Evolutionary conservation across 2,329 filamentous ascomycete species (phyloP), one percentile per base, ranked within the genome.

Genomic region (Hymenoscyphus occultus): DNA sequence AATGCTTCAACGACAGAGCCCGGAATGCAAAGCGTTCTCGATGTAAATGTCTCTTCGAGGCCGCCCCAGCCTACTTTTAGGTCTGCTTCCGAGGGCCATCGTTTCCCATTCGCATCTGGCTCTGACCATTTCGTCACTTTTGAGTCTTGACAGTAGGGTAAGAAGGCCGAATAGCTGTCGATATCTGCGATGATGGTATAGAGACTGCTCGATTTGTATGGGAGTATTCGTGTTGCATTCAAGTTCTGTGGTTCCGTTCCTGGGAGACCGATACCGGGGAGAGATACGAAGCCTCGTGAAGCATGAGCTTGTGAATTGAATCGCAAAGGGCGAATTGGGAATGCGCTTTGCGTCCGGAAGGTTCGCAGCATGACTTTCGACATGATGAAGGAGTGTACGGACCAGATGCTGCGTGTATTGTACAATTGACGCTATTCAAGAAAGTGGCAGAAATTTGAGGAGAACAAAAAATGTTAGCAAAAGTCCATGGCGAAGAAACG

Each of bases 121-220:
- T 76, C 62, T 6, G 91, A 89, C 84, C 90, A 92, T 65, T 83
- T 82, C 1, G 92, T 97, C 51, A 98, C 92, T 67, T 82, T 84
- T 45, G 91, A 93, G 57, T 82, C 82, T 56, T 86, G 84, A 79
- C 94, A 96, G 84, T 96, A 97, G 12, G 95, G 95, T n/a, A 99
- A 86, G 82, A 98, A 99, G 70, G 82, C 77, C 45, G 84, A 81
- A 84, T 99, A 99, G 68, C 86, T 87, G 77, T 92, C 86, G 69
- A 99, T 88, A 78, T 97, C 92, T 79, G 93, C 88, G 77, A 99
- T 93, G 63, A 97, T 84, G 70, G 83, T 82, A 85, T 95, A 99
- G 71, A 99, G 87, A 1, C 86, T 81, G 4, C 78, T 73, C 39
- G 87, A 81, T 0, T 88, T 80, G 81, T 96, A 96, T 14, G 91